Conservation (phyloP, 2,329 filamentous ascomycete genomes). For the Ophiostoma triangulosporum region DNA sequence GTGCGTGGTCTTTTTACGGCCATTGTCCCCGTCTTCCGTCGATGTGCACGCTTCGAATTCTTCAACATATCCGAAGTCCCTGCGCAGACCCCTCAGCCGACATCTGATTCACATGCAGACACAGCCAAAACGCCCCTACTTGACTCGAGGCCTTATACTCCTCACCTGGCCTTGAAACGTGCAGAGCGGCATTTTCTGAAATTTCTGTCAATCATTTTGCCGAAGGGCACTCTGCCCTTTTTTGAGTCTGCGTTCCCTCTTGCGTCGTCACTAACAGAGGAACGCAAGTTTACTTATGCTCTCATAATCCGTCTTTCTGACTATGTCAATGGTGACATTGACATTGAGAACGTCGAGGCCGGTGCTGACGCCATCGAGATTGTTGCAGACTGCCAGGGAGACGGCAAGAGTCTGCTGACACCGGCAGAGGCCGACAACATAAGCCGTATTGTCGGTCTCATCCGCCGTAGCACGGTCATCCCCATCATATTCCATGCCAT, state of each 20-base stretch:
- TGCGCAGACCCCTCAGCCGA: background rate
- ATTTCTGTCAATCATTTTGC: slow-evolving; percentile 45
- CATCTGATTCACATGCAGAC: background rate
- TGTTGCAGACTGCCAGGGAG: slow-evolving; percentile 38
- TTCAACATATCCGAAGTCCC: slow-evolving; percentile 46
- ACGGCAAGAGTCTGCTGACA: background rate
- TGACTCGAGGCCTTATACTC: slow-evolving; percentile 22
- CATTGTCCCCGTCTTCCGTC: slow-evolving; percentile 40
- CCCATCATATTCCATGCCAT: slow-evolving; percentile 46
- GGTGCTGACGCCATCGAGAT: slow-evolving; percentile 46
- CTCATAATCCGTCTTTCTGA: slow-evolving; percentile 44
- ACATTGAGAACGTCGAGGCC: slow-evolving; percentile 40
- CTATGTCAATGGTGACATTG: slow-evolving; percentile 33
- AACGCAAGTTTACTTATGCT: slow-evolving; percentile 45
- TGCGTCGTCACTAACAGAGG: slow-evolving; percentile 42
- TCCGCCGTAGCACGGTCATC: slow-evolving; percentile 39
- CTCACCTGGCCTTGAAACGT: slow-evolving; percentile 43
- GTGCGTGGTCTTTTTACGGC: slow-evolving; percentile 42
- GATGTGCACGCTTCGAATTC: slow-evolving; percentile 57
- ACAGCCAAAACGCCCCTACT: background rate
- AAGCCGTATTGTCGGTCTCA: slow-evolving; percentile 40
- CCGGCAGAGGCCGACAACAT: slow-evolving; percentile 26
- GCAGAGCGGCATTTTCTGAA: slow-evolving; percentile 46
- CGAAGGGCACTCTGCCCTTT: slow-evolving; percentile 35
- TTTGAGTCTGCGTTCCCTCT: slow-evolving; percentile 47